These are phyloP conservation scores for Colletotrichum musicola DNA, from an alignment of 2,329 filamentous ascomycete species.

Conservation along the genomic window DNA sequence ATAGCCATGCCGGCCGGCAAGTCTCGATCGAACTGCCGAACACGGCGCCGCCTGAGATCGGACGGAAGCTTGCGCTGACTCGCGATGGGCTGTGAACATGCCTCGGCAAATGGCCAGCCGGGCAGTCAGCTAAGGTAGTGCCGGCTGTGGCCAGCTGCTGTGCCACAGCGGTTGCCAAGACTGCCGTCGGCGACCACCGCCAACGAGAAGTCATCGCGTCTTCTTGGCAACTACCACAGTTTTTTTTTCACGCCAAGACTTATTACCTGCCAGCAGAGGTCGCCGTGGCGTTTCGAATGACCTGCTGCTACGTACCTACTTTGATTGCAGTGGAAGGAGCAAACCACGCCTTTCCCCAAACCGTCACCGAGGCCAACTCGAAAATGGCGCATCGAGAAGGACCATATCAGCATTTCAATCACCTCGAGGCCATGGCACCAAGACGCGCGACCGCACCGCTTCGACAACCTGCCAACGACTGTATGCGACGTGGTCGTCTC, in stretches of 20 bases:
- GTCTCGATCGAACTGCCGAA: slow-evolving; percentile 2
- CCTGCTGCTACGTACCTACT: not conserved
- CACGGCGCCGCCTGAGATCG: not conserved
- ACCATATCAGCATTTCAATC: too few relatives aligned
- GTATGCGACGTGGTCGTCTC: not conserved
- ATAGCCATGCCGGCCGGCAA: not conserved
- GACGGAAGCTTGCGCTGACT: slow-evolving; percentile 11
- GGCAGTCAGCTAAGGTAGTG: too few relatives aligned
- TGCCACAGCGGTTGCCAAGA: not conserved
- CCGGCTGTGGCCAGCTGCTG: not conserved
- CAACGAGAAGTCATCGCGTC: slow-evolving; percentile 10
- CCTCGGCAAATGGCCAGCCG: too few relatives aligned
- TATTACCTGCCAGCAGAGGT: not conserved
- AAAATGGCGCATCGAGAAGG: slow-evolving; percentile 6
- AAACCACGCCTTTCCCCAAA: not conserved
- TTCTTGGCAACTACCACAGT: slow-evolving; percentile 3
- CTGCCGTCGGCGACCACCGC: slow-evolving; percentile 1
- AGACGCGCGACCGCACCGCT: slow-evolving; percentile 55
- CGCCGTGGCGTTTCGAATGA: not conserved
- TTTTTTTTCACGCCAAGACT: not conserved
- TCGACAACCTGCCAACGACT: slow-evolving; percentile 49
- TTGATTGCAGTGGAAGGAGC: not conserved
- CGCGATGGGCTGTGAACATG: not conserved
- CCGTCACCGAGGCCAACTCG: not conserved
- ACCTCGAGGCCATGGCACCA: slow-evolving; percentile 45